Conservation (phyloP, 495 filamentous ascomycete genomes). For the Penicillium pancosmium region DNA sequence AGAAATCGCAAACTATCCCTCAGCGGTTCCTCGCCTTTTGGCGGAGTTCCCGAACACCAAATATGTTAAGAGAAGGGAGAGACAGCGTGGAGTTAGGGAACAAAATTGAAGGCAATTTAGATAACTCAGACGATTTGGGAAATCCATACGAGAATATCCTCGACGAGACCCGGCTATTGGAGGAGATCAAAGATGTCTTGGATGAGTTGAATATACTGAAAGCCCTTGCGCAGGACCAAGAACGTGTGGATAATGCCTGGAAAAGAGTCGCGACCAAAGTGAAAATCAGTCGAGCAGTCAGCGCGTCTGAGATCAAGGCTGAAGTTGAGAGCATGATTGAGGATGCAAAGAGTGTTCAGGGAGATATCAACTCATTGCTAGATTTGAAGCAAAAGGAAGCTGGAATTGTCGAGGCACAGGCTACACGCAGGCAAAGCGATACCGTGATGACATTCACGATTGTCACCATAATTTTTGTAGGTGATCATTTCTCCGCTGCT, state of each 20-base stretch:
- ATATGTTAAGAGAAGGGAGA: too few species aligned
- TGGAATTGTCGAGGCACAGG: constrained; percentile 58
- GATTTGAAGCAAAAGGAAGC: constrained; percentile 58
- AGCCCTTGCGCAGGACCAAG: constrained; percentile 31
- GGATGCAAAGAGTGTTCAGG: constrained; percentile 22
- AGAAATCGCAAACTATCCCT: too few species aligned
- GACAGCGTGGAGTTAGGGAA: too few species aligned
- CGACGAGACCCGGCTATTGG: constrained; percentile 27
- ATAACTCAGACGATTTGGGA: not conserved
- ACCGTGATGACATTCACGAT: constrained; percentile 67
- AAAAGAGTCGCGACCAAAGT: constrained; percentile 3
- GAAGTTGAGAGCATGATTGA: constrained; percentile 26
- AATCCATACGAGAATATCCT: constrained; percentile 18
- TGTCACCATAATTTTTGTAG: constrained; percentile 60
- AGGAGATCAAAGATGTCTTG: constrained; percentile 29
- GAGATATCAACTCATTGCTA: constrained; percentile 31
- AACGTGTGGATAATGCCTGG: constrained; percentile 20
- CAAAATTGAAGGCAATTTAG: not conserved
- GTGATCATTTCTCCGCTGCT: not conserved
- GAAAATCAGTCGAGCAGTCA: constrained; percentile 8
- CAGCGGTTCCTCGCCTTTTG: too few species aligned
- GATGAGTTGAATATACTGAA: constrained; percentile 38
- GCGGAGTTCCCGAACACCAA: too few species aligned
- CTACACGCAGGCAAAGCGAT: constrained; percentile 57
- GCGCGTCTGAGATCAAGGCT: constrained; percentile 25